These are phyloP conservation scores for Phytopythium sindhum DNA, from an alignment of 352 stramenopile genomes.

Conservation along the genomic window DNA sequence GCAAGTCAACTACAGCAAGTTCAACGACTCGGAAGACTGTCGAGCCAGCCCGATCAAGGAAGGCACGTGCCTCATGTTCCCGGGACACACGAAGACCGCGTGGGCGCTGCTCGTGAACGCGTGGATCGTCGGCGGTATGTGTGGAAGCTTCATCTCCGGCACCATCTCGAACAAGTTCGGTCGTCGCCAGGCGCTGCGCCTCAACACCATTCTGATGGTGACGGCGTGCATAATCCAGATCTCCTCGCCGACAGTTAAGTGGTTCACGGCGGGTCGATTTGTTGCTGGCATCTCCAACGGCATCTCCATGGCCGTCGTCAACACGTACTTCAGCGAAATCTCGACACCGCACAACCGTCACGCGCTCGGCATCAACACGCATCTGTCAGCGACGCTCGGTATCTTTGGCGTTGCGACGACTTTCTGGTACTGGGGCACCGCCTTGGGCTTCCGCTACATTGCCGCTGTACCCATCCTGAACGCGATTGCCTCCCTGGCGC, in stretches of 20 bases:
- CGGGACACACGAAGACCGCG: conserved; percentile 37
- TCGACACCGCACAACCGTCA: conserved; percentile 36
- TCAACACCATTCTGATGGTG: conserved; percentile 33
- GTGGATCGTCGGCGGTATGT: conserved; percentile 59
- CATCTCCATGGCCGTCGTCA: conserved; percentile 29
- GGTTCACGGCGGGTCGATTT: conserved; percentile 34
- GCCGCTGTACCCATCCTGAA: conserved; percentile 32
- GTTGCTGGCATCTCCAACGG: conserved; percentile 40
- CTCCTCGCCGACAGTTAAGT: conserved; percentile 16
- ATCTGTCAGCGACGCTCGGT: conserved; percentile 38
- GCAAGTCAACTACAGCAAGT: conserved; percentile 53
- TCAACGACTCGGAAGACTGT: conserved; percentile 41
- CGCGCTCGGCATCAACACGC: conserved; percentile 30
- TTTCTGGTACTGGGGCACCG: conserved; percentile 51
- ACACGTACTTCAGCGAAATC: conserved; percentile 46
- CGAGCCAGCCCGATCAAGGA: conserved; percentile 26
- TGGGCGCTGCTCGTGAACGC: conserved; percentile 54
- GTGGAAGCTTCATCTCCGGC: conserved; percentile 38
- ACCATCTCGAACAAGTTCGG: conserved; percentile 41
- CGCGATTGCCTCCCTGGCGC: conserved; percentile 17
- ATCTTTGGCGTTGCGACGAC: conserved; percentile 37
- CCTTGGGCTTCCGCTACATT: conserved; percentile 49
- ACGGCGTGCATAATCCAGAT: conserved; percentile 28
- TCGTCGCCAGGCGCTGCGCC: conserved; percentile 30
- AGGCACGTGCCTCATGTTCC: conserved; percentile 60